Evolutionary conservation across 2,329 filamentous ascomycete species (phyloP), one percentile per base, ranked within the genome.

Genomic region (Talaromyces albobiverticillius): DNA sequence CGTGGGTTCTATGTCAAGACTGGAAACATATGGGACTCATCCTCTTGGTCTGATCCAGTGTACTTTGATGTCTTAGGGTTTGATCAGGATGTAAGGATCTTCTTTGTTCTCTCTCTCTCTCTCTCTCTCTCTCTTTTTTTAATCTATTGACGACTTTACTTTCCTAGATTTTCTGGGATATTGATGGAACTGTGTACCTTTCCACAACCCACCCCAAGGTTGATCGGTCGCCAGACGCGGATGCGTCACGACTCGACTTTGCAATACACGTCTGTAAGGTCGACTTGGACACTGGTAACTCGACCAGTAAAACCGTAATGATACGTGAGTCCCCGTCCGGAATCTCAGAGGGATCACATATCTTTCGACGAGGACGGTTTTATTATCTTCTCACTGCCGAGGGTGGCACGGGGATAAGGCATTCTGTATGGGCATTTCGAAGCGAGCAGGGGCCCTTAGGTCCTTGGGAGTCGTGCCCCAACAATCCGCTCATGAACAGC

Each of bases 391-490:
- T 82, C n/a, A 76, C 76, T 1, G 79, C 80, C 0, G 80, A 83
- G 65, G 79, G 79, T 32, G 80, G 80, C 3, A 83, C 80, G 0
- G 83, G 78, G 5, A 83, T 82, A 56, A 75, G 79, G 0, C 85
- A 88, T 60, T 79, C 82, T 2, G 80, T 79, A 61, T 87, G 83
- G 25, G 76, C 88, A 3, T 70, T 74, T 49, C 73, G 80, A 71
- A 84, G 55, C 74, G 81, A 48, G 73, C 77, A 5, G 64, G 73
- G 51, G 61, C 78, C 64, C 65, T 83, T 81, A 73, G 85, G 85
- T 0, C 84, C 84, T 0, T 88, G 86, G 67, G 80, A 85, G 60
- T 66, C 76, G 1, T 82, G 84, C 34, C 83, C 83, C 0, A 68
- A 80, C 26, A 82, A 83, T 51, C 74, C 83, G 43, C 75, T 87